A percentile compares a stretch with the other conserved stretches of the same genome.
phyloP scores from a whole-genome alignment of 805 yeast genomes.

The Tanozyma kutaoensis region DNA sequence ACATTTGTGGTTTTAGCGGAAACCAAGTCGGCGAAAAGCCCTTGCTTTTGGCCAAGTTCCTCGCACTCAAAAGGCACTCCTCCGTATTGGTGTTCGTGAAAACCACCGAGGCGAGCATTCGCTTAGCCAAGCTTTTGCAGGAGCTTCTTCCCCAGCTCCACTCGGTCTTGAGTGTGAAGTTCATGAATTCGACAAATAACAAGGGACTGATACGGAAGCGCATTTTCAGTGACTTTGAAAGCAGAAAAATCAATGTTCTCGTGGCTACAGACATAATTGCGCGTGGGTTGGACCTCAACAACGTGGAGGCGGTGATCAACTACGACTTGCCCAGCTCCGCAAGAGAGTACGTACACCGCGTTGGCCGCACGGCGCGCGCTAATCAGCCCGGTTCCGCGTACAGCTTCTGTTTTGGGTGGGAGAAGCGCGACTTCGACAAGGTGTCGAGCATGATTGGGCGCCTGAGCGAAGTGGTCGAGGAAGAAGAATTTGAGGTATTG shows the following conservation, averaged over 20 bases:
- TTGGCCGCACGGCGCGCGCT: constrained; percentile 97
- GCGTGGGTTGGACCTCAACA: constrained; percentile 81
- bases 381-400: constrained; percentile 64
- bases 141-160: constrained; percentile 20
- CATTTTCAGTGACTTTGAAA: constrained; percentile 45
- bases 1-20: no score
- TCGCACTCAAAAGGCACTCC: constrained; percentile 17
- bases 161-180: constrained; percentile 11
- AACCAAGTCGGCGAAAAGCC: no score
- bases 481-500: no score
- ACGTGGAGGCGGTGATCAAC: constrained; percentile 66
- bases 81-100: constrained; percentile 53
- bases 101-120: constrained; percentile 78
- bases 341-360: constrained; percentile 89
- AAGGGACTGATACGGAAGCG: constrained; percentile 35
- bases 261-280: constrained; percentile 87
- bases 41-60: constrained; percentile 46
- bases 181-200: constrained; percentile 48
- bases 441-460: no score
- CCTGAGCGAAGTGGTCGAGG: no score
- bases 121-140: constrained; percentile 51
- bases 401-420: no score
- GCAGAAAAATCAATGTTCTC: constrained; percentile 37
- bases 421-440: no score
- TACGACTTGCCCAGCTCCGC: constrained; percentile 84